Conservation (phyloP, 305 asterid genomes). For the Fraxinus angustifolia region DNA sequence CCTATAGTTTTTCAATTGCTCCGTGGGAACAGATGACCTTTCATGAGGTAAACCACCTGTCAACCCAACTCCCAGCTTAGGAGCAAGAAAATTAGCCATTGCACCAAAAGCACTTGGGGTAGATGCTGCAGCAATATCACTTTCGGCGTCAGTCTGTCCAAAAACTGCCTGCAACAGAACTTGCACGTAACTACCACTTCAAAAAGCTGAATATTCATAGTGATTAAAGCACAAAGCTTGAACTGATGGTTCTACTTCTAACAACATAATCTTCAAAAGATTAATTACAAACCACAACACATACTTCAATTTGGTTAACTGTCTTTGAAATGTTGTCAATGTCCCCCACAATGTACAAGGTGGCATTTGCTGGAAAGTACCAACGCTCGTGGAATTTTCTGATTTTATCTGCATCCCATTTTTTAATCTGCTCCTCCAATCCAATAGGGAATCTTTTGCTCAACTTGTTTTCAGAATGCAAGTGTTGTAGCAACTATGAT, state of each 20-base stretch:
- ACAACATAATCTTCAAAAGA: slow-evolving; percentile 18
- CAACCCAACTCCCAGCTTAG: slow-evolving; percentile 77
- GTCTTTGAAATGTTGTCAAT: slow-evolving; percentile 74
- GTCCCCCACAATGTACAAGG: slow-evolving; percentile 96
- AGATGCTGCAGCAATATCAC: slow-evolving; percentile 53
- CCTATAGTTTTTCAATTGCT: slow-evolving; percentile 53
- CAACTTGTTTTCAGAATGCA: slow-evolving; percentile 97
- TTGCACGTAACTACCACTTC: slow-evolving; percentile 17
- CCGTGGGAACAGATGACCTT: slow-evolving; percentile 55
- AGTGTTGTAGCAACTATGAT: slow-evolving; percentile 78
- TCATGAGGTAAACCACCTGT: slow-evolving; percentile 65
- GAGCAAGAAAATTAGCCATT: slow-evolving; percentile 93
- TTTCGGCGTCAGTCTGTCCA: slow-evolving; percentile 65
- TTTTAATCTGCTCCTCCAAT: slow-evolving; percentile 94
- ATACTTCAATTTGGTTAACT: slow-evolving; percentile 82
- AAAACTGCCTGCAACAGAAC: slow-evolving; percentile 64
- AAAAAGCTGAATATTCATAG: slow-evolving; percentile 6
- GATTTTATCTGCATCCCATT: slow-evolving; percentile 97
- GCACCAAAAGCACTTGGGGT: slow-evolving; percentile 85
- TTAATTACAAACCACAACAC: slow-evolving; percentile 25
- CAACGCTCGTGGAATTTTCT: slow-evolving; percentile 95
- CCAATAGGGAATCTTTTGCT: slow-evolving; percentile 97
- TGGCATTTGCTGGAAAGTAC: slow-evolving; percentile 99
- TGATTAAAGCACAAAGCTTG: slow-evolving; percentile 18
- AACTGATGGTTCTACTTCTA: slow-evolving; percentile 13